A percentile compares a stretch with the other conserved stretches of the same genome.
Conservation (phyloP, 78 protist species). For the Bodo saltans region DNA sequence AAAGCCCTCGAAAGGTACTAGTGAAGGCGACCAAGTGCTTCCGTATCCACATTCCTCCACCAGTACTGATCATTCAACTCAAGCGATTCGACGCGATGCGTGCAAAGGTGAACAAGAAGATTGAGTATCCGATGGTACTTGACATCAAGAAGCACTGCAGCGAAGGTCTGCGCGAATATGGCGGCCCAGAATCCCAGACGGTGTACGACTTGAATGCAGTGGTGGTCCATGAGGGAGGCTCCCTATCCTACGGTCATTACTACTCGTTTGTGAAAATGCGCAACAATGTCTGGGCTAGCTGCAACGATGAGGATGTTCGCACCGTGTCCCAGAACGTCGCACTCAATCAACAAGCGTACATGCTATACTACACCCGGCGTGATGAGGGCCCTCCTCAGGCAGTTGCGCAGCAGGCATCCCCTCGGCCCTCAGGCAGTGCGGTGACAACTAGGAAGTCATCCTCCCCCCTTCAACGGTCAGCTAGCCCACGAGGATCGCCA, state of each 20-base stretch:
- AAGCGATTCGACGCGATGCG: slow-evolving; percentile 50
- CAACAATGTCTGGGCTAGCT: slow-evolving; percentile 44
- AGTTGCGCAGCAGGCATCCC: too few species aligned
- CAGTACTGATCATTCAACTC: slow-evolving; percentile 52
- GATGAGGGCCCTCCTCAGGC: neutral
- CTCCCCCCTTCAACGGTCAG: neutral
- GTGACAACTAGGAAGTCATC: neutral
- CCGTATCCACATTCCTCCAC: slow-evolving; percentile 37
- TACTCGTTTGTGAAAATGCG: slow-evolving; percentile 47
- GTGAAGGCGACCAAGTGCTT: slow-evolving; percentile 37
- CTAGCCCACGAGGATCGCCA: neutral
- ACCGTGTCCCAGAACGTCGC: neutral
- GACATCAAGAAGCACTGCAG: slow-evolving; percentile 32
- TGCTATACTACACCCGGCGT: slow-evolving; percentile 47
- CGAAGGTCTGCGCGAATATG: neutral
- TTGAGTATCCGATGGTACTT: slow-evolving; percentile 26
- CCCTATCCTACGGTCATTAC: slow-evolving; percentile 79
- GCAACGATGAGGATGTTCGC: slow-evolving; percentile 45
- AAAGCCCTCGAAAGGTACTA: neutral
- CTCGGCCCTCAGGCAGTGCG: neutral
- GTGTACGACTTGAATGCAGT: slow-evolving; percentile 71
- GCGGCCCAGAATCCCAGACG: too few species aligned
- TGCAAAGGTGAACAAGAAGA: slow-evolving; percentile 25
- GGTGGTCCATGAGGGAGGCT: slow-evolving; percentile 75
- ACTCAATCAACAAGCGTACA: slow-evolving; percentile 48